Evolutionary conservation across 2,329 filamentous ascomycete species (phyloP), one percentile per base, ranked within the genome.

Genomic region (Phialophora macrospora): DNA sequence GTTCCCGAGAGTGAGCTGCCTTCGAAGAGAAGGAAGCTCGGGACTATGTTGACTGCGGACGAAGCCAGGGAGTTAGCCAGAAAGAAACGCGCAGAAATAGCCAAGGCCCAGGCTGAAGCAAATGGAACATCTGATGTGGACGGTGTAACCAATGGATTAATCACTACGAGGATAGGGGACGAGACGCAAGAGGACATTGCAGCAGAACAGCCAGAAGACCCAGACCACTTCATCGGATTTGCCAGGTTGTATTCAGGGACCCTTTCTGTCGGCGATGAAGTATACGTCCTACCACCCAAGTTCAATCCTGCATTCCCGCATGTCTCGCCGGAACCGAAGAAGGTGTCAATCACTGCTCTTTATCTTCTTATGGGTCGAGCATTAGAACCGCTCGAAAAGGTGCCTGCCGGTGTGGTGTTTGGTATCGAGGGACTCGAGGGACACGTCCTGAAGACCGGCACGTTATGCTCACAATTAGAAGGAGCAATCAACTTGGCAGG

Each of bases 361-460:
- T 99, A 99, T 77, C 88, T 99, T 76, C 87, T 99, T 61, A 99
- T 99, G 95, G 95, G 95, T 32, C 86, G 94, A 65, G 90, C 90
- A 65, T 82, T 99, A 4, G 94, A 98, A 74, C 85, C 89, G 1
- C 85, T 99, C 0, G 85, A 87, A 17, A 90, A 90, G 0, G 94
- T 98, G 0, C 94, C 94, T 5, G 94, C 95, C 0, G 95, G 95
- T 51, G 93, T 96, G 7, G 90, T 99, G 4, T 98, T 99, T 74
- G 95, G 95, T 26, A 95, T 99, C 62, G 92, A 90, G 34, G 95
- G 95, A 1, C 85, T 99, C 0, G 93, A 95, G 74, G 94, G 93
- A 17, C 90, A 94, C 67, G 90, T 99, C n/a, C 84, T 99, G 62
- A 99, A 99, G 77, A 96, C 93, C 0, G 95, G 93, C 12, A 99